Evolutionary conservation across 208 protist genomes (phyloP), one percentile per base, ranked within the genome.

Genomic region (Vickermania spadyakhi): DNA sequence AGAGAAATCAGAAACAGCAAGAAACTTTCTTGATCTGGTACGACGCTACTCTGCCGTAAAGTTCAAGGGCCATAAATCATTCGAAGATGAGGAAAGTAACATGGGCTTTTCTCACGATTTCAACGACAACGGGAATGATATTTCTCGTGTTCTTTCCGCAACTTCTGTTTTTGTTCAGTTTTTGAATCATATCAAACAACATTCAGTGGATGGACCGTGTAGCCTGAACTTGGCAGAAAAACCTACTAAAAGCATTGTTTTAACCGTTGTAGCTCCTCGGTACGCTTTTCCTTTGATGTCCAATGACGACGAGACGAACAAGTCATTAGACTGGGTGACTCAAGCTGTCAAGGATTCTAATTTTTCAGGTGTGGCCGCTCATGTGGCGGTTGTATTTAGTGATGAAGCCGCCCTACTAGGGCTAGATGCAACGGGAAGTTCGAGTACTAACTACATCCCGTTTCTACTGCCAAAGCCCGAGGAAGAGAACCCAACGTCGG

Each of bases 161-260:
- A 77, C 87, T 55, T 75, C 91, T 31, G 62, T 91, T 23, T 83
- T 95, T 50, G 73, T 91, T 2, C 64, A 74, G 31, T 92, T 91
- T 62, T 73, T 95, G 26, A 89, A 90, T 70, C 77, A 89, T 60
- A 45, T 95, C 7, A 95, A 95, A 69, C 71, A 78, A 59, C 81
- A 86, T 58, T 77, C 76, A 23, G 59, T 95, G 11, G 81, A 95
- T 64, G 75, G 68, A 5, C 82, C 79, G 7, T 95, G 88, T 58
- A 78, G 79, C 27, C 62, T 94, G 27, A 72, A 68, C 1, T 23
- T 60, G 1, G 26, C 30, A 5, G 52, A 52, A 31, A 56, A 70
- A 3, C 52, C 61, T 1, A 22, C 27, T 31, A 60, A 72, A 53
- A 61, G 53, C 23, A 68, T 94, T 56, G 58, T 90, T 31, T 70